Conservation (phyloP, 495 filamentous ascomycete genomes). For the Thermochaetoides thermophila region DNA sequence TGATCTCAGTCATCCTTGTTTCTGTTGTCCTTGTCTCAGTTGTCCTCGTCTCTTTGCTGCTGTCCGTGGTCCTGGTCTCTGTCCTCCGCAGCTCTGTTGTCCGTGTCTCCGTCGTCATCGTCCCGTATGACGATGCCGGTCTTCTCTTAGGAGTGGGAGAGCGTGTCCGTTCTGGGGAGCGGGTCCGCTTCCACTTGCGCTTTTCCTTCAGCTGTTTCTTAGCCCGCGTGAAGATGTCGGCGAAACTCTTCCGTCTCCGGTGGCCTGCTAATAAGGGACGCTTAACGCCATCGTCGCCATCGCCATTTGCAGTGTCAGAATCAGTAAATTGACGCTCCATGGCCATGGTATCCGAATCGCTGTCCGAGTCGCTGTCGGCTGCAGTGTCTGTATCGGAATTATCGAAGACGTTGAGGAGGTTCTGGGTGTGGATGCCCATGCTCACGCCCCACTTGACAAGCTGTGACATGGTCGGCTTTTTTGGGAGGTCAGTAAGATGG, state of each 20-base stretch:
- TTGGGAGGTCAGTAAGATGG: slow-evolving; percentile 24
- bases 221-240: slow-evolving; percentile 13
- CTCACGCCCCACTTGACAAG: slow-evolving; percentile 45
- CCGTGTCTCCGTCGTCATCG: slow-evolving; percentile 2
- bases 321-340: slow-evolving; percentile 21
- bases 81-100: background rate
- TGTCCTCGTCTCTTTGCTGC: slow-evolving; percentile 11
- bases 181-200: slow-evolving; percentile 5
- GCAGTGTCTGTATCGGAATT: slow-evolving; percentile 28
- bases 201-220: slow-evolving; percentile 9
- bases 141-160: too few species aligned
- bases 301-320: slow-evolving; percentile 10
- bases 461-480: slow-evolving; percentile 49
- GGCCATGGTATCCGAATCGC: slow-evolving; percentile 23
- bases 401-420: slow-evolving; percentile 48
- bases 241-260: slow-evolving; percentile 22
- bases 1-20: background rate
- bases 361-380: slow-evolving; percentile 30
- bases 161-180: too few species aligned
- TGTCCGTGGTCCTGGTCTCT: background rate
- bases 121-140: slow-evolving; percentile 10
- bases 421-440: slow-evolving; percentile 66
- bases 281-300: slow-evolving; percentile 10
- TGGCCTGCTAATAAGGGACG: slow-evolving; percentile 15
- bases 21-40: background rate